These are phyloP conservation scores for Hypoxylon cercidicola DNA, from an alignment of 495 filamentous ascomycete genomes.

Conservation along the genomic window DNA sequence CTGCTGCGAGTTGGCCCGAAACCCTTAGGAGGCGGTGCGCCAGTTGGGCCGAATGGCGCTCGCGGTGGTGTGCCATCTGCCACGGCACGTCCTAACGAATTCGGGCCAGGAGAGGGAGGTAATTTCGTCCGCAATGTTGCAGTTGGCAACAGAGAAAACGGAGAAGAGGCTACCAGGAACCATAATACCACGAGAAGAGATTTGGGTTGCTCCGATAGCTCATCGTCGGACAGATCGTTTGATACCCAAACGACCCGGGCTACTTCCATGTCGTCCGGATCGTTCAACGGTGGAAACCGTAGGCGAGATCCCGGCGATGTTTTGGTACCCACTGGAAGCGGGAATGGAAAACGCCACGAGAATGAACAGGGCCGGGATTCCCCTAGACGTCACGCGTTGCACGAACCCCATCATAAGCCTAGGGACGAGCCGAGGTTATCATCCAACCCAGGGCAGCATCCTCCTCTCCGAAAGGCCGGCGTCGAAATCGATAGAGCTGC, in stretches of 20 bases:
- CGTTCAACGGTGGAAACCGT: neutral
- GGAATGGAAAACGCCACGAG: neutral
- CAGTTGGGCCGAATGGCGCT: conserved; percentile 8
- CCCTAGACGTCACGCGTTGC: neutral
- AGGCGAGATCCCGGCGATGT: neutral
- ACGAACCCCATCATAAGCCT: neutral
- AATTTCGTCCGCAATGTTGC: neutral
- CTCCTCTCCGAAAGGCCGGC: neutral
- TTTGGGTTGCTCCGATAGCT: conserved; percentile 12
- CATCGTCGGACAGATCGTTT: conserved; percentile 15
- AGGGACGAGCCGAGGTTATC: neutral
- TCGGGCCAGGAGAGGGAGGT: neutral
- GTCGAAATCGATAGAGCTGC: conserved; percentile 22
- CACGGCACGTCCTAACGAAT: neutral
- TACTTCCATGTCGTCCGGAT: conserved; percentile 17
- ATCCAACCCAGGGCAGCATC: neutral
- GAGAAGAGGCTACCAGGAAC: neutral
- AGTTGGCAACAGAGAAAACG: neutral
- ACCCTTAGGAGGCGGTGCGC: neutral
- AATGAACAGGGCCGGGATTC: conserved; percentile 1
- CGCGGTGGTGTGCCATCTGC: neutral
- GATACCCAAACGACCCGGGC: conserved; percentile 11
- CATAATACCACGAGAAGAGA: conserved; percentile 5
- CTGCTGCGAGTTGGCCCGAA: neutral
- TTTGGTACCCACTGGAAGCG: conserved; percentile 1